Percentiles rank a stretch among this genome's conserved stretches.
phyloP scores from a whole-genome alignment of 768 basidiomycete species.

The Lactarius deliciosus region DNA sequence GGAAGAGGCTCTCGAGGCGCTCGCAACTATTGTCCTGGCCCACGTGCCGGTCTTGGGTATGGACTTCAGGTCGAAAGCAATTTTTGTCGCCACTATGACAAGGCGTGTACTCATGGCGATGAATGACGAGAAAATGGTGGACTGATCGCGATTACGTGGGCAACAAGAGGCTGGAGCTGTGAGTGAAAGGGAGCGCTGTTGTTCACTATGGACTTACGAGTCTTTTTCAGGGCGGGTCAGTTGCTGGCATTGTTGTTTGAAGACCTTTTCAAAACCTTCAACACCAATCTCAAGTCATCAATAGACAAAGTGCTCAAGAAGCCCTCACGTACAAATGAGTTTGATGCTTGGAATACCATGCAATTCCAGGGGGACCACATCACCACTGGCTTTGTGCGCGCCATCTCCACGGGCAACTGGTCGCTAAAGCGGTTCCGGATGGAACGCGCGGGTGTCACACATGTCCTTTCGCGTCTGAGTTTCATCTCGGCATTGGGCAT shows the following conservation, averaged over 20 bases:
- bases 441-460: constrained; percentile 98
- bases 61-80: constrained; percentile 90
- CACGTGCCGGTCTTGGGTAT: constrained; percentile 90
- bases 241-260: constrained; percentile 94
- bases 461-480: constrained; percentile 90
- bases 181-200: constrained; percentile 36
- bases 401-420: constrained; percentile 99
- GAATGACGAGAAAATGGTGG: constrained; percentile 95
- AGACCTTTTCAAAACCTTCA: constrained; percentile 98
- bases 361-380: constrained; percentile 96
- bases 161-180: constrained; percentile 98
- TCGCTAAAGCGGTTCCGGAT: constrained; percentile 98
- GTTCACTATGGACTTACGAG: constrained; percentile 5
- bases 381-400: constrained; percentile 92
- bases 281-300: constrained; percentile 88
- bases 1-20: constrained; percentile 94
- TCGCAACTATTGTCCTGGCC: constrained; percentile 96
- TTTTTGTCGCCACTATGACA: constrained; percentile 98
- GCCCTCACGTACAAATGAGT: constrained; percentile 89
- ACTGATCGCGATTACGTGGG: constrained; percentile 99
- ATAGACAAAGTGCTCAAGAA: constrained; percentile 99
- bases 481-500: constrained; percentile 98
- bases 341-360: constrained; percentile 93
- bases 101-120: constrained; percentile 94
- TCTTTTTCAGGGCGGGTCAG: constrained; percentile 77